These are phyloP conservation scores for Plenodomus lindquistii DNA, from an alignment of 2,329 filamentous ascomycete genomes.

Conservation along the genomic window DNA sequence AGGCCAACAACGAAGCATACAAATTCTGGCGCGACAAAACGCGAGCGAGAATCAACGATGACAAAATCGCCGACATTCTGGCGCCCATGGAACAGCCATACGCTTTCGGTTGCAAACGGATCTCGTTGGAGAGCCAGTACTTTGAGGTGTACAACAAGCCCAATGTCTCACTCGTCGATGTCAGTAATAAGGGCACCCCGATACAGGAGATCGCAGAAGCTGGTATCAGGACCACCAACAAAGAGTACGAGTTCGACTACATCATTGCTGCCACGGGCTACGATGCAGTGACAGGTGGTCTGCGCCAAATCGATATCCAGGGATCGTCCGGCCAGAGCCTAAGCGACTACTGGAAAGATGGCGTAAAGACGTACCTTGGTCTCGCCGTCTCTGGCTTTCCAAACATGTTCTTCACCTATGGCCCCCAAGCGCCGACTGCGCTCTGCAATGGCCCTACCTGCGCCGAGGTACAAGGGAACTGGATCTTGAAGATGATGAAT, in stretches of 20 bases:
- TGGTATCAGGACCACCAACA: slow-evolving; percentile 53
- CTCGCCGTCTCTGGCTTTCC: neutral
- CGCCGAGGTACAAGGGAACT: slow-evolving; percentile 61
- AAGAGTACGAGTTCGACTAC: slow-evolving; percentile 55
- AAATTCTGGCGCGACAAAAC: slow-evolving; percentile 50
- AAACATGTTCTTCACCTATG: slow-evolving; percentile 52
- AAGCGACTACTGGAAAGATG: slow-evolving; percentile 35
- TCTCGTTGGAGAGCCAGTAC: slow-evolving; percentile 35
- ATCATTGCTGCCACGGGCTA: too few species aligned
- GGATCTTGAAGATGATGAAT: slow-evolving; percentile 57
- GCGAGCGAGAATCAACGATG: slow-evolving; percentile 40
- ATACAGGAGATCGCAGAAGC: slow-evolving; percentile 54
- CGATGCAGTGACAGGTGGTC: slow-evolving; percentile 35
- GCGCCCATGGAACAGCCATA: slow-evolving; percentile 40
- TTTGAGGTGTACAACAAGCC: slow-evolving; percentile 45
- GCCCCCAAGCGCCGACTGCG: slow-evolving; percentile 60
- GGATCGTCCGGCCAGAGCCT: neutral
- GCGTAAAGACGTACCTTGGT: slow-evolving; percentile 22
- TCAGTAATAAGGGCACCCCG: slow-evolving; percentile 40
- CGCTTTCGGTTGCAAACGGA: slow-evolving; percentile 28
- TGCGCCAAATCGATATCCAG: neutral
- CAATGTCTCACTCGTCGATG: slow-evolving; percentile 57
- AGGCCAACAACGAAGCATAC: slow-evolving; percentile 48
- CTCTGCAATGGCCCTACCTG: slow-evolving; percentile 61
- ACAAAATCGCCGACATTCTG: slow-evolving; percentile 44